Conservation (phyloP, 2,329 filamentous ascomycete species). For the Biscogniauxia marginata region DNA sequence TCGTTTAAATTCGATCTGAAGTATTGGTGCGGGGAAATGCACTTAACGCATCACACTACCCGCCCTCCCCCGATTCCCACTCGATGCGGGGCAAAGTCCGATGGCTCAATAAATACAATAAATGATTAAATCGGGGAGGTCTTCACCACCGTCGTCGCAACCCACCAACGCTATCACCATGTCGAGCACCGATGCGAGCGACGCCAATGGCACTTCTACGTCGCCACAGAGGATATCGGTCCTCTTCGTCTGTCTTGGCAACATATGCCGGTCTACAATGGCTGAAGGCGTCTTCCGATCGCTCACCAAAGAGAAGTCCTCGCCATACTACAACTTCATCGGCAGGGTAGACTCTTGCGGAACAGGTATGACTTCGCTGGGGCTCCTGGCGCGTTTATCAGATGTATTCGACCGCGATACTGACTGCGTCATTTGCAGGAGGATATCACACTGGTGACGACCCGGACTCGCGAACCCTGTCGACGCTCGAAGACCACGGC, state of each 20-base stretch:
- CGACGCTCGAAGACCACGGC: conserved; percentile 69
- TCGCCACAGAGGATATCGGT: conserved; percentile 70
- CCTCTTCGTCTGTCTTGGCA: conserved; percentile 94
- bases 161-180: not conserved
- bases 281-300: conserved; percentile 88
- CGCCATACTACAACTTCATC: conserved; percentile 60
- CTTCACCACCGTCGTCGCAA: not conserved
- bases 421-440: conserved; percentile 40
- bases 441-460: conserved; percentile 78
- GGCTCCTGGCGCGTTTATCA: not conserved
- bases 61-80: no score
- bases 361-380: conserved; percentile 52
- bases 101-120: no score
- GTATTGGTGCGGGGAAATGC: no score
- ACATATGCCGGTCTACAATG: conserved; percentile 95
- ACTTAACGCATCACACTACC: no score
- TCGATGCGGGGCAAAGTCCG: no score
- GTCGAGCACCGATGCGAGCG: not conserved
- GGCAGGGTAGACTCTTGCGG: conserved; percentile 81
- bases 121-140: no score
- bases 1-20: not conserved
- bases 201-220: conserved; percentile 9
- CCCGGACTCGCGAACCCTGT: conserved; percentile 82
- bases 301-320: conserved; percentile 54
- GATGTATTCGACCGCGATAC: not conserved